A percentile compares a stretch with the other conserved stretches of the same genome.
Conservation (phyloP, 2,329 filamentous ascomycete genomes). For the Scleromitrula shiraiana region DNA sequence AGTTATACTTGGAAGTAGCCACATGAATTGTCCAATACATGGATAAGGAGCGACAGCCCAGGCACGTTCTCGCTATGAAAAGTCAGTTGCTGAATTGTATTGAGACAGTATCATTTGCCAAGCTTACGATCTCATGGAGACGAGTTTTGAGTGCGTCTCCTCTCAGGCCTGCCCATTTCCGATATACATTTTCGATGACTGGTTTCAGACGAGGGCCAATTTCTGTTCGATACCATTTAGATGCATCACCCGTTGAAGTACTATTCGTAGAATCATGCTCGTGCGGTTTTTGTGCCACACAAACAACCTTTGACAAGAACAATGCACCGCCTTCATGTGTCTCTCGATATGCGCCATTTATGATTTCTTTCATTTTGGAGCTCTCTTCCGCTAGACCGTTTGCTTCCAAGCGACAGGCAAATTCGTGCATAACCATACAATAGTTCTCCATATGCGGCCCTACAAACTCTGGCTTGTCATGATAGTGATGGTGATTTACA, state of each 20-base stretch:
- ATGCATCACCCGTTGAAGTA: not conserved
- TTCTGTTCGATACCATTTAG: not conserved
- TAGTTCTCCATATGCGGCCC: not conserved
- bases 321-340: not conserved
- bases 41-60: constrained; percentile 20
- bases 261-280: not conserved
- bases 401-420: not conserved
- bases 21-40: constrained; percentile 19
- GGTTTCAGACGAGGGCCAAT: not conserved
- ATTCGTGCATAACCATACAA: not conserved
- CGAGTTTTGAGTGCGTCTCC: not conserved
- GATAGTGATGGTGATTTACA: not conserved
- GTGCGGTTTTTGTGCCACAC: not conserved
- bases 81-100: not conserved
- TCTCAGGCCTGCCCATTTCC: not conserved
- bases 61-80: constrained; percentile 14
- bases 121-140: not conserved
- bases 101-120: not conserved
- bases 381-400: not conserved
- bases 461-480: not conserved
- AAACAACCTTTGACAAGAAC: not conserved
- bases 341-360: not conserved
- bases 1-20: constrained; percentile 14
- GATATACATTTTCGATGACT: not conserved
- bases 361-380: not conserved